Conservation (phyloP, 1,139 yeast species). For the Spathaspora sp. region DNA sequence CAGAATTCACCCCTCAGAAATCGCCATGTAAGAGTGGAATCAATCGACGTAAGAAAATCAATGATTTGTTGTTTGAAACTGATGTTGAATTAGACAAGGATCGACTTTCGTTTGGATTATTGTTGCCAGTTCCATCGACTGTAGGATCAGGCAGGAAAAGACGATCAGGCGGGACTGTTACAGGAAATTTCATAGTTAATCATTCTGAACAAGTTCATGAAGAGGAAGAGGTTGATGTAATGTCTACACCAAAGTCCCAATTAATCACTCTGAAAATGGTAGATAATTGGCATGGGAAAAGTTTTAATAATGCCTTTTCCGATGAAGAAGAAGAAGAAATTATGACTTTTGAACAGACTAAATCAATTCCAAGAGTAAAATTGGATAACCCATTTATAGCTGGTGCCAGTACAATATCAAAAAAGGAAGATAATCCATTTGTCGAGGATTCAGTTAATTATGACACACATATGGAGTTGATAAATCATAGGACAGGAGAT, state of each 20-base stretch:
- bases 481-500: constrained; percentile 41
- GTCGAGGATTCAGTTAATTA: constrained; percentile 19
- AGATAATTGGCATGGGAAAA: constrained; percentile 39
- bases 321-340: constrained; percentile 25
- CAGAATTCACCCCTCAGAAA: not conserved
- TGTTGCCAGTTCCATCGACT: constrained; percentile 44
- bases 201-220: not conserved
- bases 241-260: constrained; percentile 36
- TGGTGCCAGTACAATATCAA: constrained; percentile 2
- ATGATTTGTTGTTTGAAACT: constrained; percentile 1
- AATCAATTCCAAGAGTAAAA: constrained; percentile 9
- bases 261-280: constrained; percentile 34
- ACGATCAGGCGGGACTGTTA: constrained; percentile 4
- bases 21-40: not conserved
- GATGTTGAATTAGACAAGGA: constrained; percentile 4
- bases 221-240: constrained; percentile 10
- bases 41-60: constrained; percentile 3
- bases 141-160: constrained; percentile 38
- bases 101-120: constrained; percentile 25
- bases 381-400: constrained; percentile 15
- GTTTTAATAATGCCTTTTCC: constrained; percentile 24
- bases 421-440: constrained; percentile 4
- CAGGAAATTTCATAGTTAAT: constrained; percentile 6
- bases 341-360: constrained; percentile 5
- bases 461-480: constrained; percentile 39